Base-by-base conservation (phyloP, 2,329 filamentous ascomycete species). In the Aspergillus japonicus region DNA sequence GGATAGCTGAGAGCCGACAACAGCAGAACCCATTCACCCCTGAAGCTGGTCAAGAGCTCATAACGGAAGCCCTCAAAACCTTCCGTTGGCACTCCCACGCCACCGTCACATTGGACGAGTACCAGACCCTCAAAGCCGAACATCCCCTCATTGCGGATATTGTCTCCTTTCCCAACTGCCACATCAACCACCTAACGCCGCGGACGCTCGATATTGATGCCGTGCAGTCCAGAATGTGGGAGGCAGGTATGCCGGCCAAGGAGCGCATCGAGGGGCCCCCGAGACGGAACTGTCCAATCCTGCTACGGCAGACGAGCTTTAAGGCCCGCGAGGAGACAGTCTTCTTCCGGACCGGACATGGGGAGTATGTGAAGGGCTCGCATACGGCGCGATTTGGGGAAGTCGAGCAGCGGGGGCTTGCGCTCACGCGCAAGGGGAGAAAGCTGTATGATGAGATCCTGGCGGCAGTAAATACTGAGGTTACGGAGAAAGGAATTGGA, bases 141-240 rank as follows among this genome's bases (percentile, higher is more conserved):
- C 79, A 82, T 56, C 78, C 82, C 0, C 71, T 83, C 3, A 68
- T 83, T 3, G 81, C 81, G 0, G 82, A 83, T 57, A 78, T 83
- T 47, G 79, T 71, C 33, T 75, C 68, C 24, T 78, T 78, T 31
- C 67, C 64, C 5, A 79, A 72, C 29, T 71, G 80, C 1, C 82
- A 85, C 62, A 82, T 84, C 64, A 85, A 84, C 60, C 82, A 84
- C 56, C 75, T 85, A 1, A 84, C 82, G 0, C 82, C 82, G 0
- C 73, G 81, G 1, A 81, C 81, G 0, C 69, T 83, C 3, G 78
- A 84, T 56, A 84, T 85, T 26, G 72, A 77, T 10, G 64, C 73
- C 0, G 80, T 77, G 0, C 81, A 84, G 56, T 50, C 63, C 2
- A 62, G 64, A 3, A 85, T 85, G 82, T 52, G 68, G 0, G 58